Conservation (phyloP, 1,284 basidiomycete species). For the Fistulinella cinereoalba region DNA sequence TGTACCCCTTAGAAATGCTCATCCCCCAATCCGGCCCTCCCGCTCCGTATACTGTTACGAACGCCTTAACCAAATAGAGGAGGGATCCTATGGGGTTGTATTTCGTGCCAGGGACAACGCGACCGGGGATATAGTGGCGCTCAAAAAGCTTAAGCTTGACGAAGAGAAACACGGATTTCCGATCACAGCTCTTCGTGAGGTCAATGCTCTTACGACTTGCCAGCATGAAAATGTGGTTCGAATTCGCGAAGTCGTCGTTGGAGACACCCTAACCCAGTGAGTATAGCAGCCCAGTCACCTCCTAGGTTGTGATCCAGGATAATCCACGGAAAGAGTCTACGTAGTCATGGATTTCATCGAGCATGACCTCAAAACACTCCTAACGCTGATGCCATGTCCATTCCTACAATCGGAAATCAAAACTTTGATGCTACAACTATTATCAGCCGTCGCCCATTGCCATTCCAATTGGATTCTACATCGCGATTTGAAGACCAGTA, state of each 20-base stretch:
- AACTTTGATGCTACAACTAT: constrained; percentile 89
- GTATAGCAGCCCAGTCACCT: constrained; percentile 33
- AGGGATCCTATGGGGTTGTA: constrained; percentile 97
- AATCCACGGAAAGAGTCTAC: constrained; percentile 70
- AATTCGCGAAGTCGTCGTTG: constrained; percentile 95
- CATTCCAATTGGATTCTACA: constrained; percentile 98
- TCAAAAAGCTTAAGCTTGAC: constrained; percentile 98
- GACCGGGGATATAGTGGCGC: constrained; percentile 91
- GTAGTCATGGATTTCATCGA: constrained; percentile 99
- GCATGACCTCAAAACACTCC: constrained; percentile 95
- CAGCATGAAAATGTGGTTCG: constrained; percentile 94
- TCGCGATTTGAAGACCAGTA: constrained; percentile 96
- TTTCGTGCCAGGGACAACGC: constrained; percentile 93
- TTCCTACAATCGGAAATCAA: constrained; percentile 98
- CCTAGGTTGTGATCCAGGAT: constrained; percentile 15
- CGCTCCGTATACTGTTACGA: constrained; percentile 93
- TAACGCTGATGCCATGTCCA: constrained; percentile 90
- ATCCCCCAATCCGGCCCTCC: constrained; percentile 78
- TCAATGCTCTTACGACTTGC: constrained; percentile 91
- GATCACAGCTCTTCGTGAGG: constrained; percentile 93
- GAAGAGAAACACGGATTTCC: constrained; percentile 98
- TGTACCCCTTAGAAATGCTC: constrained; percentile 71
- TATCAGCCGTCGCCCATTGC: constrained; percentile 91
- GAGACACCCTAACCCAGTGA: constrained; percentile 98
- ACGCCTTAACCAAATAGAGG: constrained; percentile 96